Evolutionary conservation across 2,329 filamentous ascomycete genomes (phyloP).

Genomic region (Trichoderma sp.): DNA sequence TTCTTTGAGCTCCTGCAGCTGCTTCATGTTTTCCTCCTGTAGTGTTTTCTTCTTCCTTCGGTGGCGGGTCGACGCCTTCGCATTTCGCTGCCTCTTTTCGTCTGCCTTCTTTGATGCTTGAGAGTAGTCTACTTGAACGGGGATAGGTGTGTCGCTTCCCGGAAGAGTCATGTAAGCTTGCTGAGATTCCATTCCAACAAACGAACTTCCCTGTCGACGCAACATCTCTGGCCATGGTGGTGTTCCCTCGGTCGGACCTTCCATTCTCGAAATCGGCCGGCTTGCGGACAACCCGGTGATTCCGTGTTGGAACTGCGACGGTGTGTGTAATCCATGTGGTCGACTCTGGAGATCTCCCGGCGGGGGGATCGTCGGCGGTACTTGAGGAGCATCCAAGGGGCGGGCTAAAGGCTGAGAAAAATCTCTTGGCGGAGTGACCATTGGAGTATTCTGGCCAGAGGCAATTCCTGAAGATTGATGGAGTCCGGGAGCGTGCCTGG

Average conservation of each 20-base stretch:
- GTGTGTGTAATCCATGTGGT: slow-evolving; percentile 22
- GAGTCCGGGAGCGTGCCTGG: slow-evolving; percentile 28
- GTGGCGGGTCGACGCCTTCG: slow-evolving; percentile 80
- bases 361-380: slow-evolving; percentile 25
- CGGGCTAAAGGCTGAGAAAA: slow-evolving; percentile 37
- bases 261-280: slow-evolving; percentile 26
- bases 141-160: slow-evolving; percentile 42
- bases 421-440: slow-evolving; percentile 33
- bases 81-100: slow-evolving; percentile 82
- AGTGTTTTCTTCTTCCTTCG: slow-evolving; percentile 79
- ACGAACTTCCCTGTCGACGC: slow-evolving; percentile 30
- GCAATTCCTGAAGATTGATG: slow-evolving; percentile 30
- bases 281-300: slow-evolving; percentile 24
- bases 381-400: slow-evolving; percentile 27
- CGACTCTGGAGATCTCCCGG: slow-evolving; percentile 25
- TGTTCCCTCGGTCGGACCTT: slow-evolving; percentile 26
- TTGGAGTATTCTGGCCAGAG: slow-evolving; percentile 24
- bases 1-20: slow-evolving; percentile 66
- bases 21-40: slow-evolving; percentile 68
- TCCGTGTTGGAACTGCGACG: slow-evolving; percentile 27
- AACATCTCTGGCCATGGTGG: slow-evolving; percentile 35
- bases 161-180: slow-evolving; percentile 41
- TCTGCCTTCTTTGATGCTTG: slow-evolving; percentile 80
- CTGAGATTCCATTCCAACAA: slow-evolving; percentile 35
- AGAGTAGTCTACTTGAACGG: slow-evolving; percentile 73